Conservation (phyloP, 352 stramenopile genomes). For the Blastocystis sp. region DNA sequence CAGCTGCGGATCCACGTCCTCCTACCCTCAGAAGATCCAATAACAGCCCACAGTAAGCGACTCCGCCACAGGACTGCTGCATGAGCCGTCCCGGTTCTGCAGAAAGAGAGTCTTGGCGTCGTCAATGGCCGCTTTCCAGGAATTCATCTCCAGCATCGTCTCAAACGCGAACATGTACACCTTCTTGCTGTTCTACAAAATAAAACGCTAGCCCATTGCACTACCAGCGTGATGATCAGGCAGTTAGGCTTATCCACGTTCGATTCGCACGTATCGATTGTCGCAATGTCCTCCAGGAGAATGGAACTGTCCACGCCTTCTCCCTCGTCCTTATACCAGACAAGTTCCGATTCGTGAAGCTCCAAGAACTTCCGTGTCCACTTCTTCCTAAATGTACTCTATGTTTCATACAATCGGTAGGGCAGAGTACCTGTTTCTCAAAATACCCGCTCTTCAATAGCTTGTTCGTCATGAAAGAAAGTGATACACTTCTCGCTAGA, state of each 20-base stretch:
- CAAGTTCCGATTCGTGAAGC: slow-evolving; percentile 25
- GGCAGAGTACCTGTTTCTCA: slow-evolving; percentile 35
- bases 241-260: slow-evolving; percentile 50
- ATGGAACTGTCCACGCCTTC: slow-evolving; percentile 30
- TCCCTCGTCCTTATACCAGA: slow-evolving; percentile 45
- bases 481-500: too few relatives aligned
- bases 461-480: slow-evolving; percentile 50
- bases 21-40: not conserved
- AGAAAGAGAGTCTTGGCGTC: slow-evolving; percentile 50
- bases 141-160: slow-evolving; percentile 30
- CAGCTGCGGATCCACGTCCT: slow-evolving; percentile 53
- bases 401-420: not conserved
- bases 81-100: not conserved
- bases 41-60: not conserved
- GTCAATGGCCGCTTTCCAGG: slow-evolving; percentile 51
- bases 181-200: slow-evolving; percentile 45
- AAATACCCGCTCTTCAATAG: slow-evolving; percentile 56
- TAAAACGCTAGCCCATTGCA: not conserved
- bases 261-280: slow-evolving; percentile 42
- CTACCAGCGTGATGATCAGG: slow-evolving; percentile 19
- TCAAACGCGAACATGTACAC: slow-evolving; percentile 54
- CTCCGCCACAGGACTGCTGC: slow-evolving; percentile 23
- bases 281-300: slow-evolving; percentile 46
- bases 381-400: slow-evolving; percentile 56
- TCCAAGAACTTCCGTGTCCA: slow-evolving; percentile 32